Conservation (phyloP, 139 green algal species). For the Pseudopediastrum boryanum region DNA sequence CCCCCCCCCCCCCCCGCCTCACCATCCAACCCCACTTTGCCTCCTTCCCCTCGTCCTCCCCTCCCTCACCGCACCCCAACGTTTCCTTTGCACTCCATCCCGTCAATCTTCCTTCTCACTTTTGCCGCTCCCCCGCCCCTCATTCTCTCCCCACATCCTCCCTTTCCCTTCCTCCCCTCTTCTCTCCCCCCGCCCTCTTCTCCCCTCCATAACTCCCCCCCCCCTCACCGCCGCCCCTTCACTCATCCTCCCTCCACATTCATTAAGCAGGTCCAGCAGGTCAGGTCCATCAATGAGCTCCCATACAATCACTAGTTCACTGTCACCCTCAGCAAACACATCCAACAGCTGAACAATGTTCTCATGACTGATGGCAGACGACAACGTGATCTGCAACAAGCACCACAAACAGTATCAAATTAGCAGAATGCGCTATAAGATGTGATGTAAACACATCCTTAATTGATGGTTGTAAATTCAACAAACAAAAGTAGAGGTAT, state of each 20-base stretch:
- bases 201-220: neutral
- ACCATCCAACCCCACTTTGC: too few relatives aligned
- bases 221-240: conserved; percentile 56
- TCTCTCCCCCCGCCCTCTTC: neutral
- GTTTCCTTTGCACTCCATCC: neutral
- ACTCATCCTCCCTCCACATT: conserved; percentile 60
- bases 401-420: neutral
- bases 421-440: neutral
- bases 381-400: conserved; percentile 26
- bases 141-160: neutral
- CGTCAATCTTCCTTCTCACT: neutral
- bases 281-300: conserved; percentile 83
- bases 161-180: neutral
- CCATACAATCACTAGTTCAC: conserved; percentile 50
- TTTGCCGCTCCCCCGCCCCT: neutral
- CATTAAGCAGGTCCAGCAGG: conserved; percentile 89
- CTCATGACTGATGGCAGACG: conserved; percentile 27
- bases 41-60: too few relatives aligned
- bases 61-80: too few relatives aligned
- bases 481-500: too few relatives aligned
- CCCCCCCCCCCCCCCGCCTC: too few relatives aligned
- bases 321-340: conserved; percentile 6
- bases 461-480: too few relatives aligned
- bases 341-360: conserved; percentile 41
- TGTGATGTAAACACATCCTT: neutral